Evolutionary conservation across 2,329 filamentous ascomycete species (phyloP).

Genomic region (Monilinia vaccinii-corymbosi): DNA sequence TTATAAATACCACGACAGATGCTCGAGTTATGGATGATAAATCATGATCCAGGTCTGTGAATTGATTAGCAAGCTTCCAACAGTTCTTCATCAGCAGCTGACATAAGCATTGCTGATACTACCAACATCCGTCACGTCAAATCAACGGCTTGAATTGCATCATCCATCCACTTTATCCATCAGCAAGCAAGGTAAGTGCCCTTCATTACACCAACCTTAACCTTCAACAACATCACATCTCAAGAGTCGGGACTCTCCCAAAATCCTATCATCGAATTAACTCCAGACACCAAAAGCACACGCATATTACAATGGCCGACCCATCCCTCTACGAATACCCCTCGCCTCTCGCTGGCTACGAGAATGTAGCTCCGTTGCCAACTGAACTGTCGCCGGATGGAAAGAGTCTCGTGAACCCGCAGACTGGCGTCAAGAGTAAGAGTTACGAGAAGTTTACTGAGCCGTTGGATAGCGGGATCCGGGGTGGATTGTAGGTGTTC

Average conservation of each 20-base stretch:
- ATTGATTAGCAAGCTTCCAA: too few relatives aligned
- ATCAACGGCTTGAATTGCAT: neutral
- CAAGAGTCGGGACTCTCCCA: neutral
- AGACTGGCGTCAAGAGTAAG: conserved; percentile 49
- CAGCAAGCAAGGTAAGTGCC: too few relatives aligned
- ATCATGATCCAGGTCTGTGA: too few relatives aligned
- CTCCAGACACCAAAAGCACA: neutral
- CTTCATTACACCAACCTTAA: neutral
- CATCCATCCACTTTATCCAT: too few relatives aligned
- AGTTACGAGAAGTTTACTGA: conserved; percentile 62
- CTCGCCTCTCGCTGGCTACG: conserved; percentile 43
- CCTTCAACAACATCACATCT: neutral
- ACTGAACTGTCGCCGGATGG: conserved; percentile 50
- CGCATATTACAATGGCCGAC: conserved; percentile 35
- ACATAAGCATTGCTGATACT: neutral
- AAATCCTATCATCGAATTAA: neutral
- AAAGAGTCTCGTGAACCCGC: conserved; percentile 65
- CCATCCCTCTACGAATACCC: conserved; percentile 41
- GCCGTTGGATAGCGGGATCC: conserved; percentile 55
- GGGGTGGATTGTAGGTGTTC: conserved; percentile 60
- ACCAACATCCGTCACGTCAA: neutral
- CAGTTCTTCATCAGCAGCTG: too few relatives aligned
- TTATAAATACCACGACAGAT: too few relatives aligned
- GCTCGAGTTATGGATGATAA: too few relatives aligned
- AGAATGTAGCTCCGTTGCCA: conserved; percentile 38